These are phyloP conservation scores for Arachis monticola DNA, from an alignment of 331 rosid genomes.

Conservation along the genomic window DNA sequence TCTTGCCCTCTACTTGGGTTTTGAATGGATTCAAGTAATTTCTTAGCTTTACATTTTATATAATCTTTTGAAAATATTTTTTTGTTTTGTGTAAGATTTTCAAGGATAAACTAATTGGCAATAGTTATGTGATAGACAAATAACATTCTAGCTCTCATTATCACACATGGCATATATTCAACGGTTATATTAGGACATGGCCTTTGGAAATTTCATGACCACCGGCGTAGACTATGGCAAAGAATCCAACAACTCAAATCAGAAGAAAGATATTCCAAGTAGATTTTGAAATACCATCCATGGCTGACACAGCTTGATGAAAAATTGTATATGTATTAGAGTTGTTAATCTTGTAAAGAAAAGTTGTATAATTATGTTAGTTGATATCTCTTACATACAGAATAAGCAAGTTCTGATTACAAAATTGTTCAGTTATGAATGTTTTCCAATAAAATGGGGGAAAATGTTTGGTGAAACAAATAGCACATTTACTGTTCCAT, in stretches of 20 bases:
- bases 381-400: slow-evolving; percentile 26
- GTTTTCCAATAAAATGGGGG: background rate
- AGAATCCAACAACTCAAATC: slow-evolving; percentile 74
- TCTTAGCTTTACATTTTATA: background rate
- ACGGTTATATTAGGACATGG: slow-evolving; percentile 95
- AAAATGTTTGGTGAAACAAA: background rate
- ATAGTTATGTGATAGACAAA: slow-evolving; percentile 62
- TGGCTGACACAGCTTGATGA: slow-evolving; percentile 19
- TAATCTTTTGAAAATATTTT: background rate
- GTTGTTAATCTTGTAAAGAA: slow-evolving; percentile 37
- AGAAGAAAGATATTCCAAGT: slow-evolving; percentile 54
- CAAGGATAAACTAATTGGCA: slow-evolving; percentile 30
- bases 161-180: slow-evolving; percentile 94
- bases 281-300: slow-evolving; percentile 42
- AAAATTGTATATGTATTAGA: slow-evolving; percentile 48
- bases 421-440: slow-evolving; percentile 14
- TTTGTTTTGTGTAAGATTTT: background rate
- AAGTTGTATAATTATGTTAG: slow-evolving; percentile 28
- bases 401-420: slow-evolving; percentile 32
- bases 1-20: slow-evolving; percentile 92
- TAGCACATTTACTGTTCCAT: background rate
- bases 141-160: slow-evolving; percentile 89
- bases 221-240: slow-evolving; percentile 71
- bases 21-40: slow-evolving; percentile 91
- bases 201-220: slow-evolving; percentile 93